These are phyloP conservation scores for Nemania diffusa DNA, from an alignment of 2,329 filamentous ascomycete genomes.

Conservation along the genomic window DNA sequence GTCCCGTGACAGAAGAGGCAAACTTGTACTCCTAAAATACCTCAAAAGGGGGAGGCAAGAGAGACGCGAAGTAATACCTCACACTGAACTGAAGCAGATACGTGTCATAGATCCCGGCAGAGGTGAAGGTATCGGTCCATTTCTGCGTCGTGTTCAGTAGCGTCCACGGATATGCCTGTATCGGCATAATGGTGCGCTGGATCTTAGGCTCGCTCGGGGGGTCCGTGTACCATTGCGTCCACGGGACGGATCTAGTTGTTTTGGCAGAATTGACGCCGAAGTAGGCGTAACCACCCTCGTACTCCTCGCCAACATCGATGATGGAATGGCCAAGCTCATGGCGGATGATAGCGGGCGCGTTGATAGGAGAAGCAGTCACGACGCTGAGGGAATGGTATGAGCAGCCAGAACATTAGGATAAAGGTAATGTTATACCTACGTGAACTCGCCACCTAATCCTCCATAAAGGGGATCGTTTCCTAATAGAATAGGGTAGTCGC, in stretches of 20 bases:
- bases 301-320: slow-evolving; percentile 48
- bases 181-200: slow-evolving; percentile 47
- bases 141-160: slow-evolving; percentile 44
- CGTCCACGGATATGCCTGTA: slow-evolving; percentile 50
- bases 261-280: slow-evolving; percentile 46
- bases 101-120: slow-evolving; percentile 45
- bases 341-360: slow-evolving; percentile 46
- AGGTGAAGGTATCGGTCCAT: slow-evolving; percentile 45
- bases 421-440: slow-evolving; percentile 35
- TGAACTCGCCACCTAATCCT: slow-evolving; percentile 47
- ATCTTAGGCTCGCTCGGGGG: slow-evolving; percentile 43
- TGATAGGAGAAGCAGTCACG: slow-evolving; percentile 44
- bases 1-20: background rate
- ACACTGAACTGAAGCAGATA: slow-evolving; percentile 47
- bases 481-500: slow-evolving; percentile 49
- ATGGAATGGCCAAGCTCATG: slow-evolving; percentile 50
- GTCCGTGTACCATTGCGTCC: slow-evolving; percentile 47
- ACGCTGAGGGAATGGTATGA: slow-evolving; percentile 35
- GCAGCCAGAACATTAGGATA: background rate
- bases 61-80: background rate
- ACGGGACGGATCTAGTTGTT: slow-evolving; percentile 38
- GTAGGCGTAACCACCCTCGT: slow-evolving; percentile 46
- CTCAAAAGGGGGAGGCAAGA: background rate
- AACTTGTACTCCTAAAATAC: background rate
- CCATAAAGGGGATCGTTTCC: slow-evolving; percentile 48